These are phyloP conservation scores for Rhynchosporium secalis DNA, from an alignment of 2,329 filamentous ascomycete species.

Conservation along the genomic window DNA sequence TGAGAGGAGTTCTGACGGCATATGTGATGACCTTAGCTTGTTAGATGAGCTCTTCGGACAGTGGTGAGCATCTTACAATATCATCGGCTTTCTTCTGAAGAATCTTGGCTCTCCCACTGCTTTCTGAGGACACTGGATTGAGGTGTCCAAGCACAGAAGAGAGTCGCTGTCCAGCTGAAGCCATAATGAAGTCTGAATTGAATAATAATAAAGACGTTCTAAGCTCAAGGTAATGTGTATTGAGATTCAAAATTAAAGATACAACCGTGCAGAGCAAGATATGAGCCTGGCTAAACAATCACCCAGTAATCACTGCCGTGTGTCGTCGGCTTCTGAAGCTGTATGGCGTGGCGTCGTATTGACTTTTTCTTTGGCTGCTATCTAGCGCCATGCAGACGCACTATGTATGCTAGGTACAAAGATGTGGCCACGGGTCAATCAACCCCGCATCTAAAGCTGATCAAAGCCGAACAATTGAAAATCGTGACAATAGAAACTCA, in stretches of 20 bases:
- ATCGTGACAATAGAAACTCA: too few relatives aligned
- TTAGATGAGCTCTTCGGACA: not conserved
- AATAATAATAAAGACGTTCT: not conserved
- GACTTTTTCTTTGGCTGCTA: too few relatives aligned
- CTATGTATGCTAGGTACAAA: too few relatives aligned
- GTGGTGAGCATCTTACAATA: slow-evolving; percentile 57
- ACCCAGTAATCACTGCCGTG: slow-evolving; percentile 1
- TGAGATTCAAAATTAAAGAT: not conserved
- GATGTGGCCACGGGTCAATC: too few relatives aligned
- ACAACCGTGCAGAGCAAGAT: not conserved
- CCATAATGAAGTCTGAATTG: slow-evolving; percentile 24
- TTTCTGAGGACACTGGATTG: slow-evolving; percentile 41
- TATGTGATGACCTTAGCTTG: slow-evolving; percentile 70
- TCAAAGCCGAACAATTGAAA: too few relatives aligned
- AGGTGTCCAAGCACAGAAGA: slow-evolving; percentile 45
- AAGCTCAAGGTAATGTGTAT: not conserved
- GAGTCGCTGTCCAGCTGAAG: slow-evolving; percentile 29
- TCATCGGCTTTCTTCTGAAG: slow-evolving; percentile 86
- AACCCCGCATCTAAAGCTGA: too few relatives aligned
- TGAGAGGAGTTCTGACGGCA: slow-evolving; percentile 84
- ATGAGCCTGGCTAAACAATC: slow-evolving; percentile 12
- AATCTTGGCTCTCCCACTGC: slow-evolving; percentile 53
- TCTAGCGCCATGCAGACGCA: too few relatives aligned
- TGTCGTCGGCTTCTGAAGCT: too few relatives aligned
- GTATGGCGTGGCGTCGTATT: too few relatives aligned